phyloP scores from a whole-genome alignment of 2,329 filamentous ascomycete species.

The Knoxdaviesia capensis region DNA sequence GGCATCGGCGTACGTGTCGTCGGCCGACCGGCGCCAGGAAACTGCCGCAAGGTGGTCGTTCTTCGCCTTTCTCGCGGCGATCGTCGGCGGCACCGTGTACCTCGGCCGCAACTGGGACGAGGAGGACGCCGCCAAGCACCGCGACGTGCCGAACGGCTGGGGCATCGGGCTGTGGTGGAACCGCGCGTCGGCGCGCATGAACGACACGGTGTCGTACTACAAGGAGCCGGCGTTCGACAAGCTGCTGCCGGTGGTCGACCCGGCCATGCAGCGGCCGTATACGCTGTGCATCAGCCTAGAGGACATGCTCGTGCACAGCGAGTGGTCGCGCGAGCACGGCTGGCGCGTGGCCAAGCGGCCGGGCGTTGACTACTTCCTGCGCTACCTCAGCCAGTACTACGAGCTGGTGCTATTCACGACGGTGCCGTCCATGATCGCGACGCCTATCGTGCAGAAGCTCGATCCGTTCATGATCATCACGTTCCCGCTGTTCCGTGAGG shows the following conservation, averaged over 20 bases:
- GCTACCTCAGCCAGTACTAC: conserved; percentile 94
- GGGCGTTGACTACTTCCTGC: conserved; percentile 90
- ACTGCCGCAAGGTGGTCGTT: conserved; percentile 61
- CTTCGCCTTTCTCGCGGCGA: conserved; percentile 32
- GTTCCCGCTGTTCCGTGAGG: conserved; percentile 88
- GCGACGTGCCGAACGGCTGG: conserved; percentile 66
- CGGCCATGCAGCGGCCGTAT: conserved; percentile 66
- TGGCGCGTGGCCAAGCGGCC: conserved; percentile 92
- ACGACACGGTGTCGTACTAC: conserved; percentile 72
- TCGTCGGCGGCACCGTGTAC: conserved; percentile 44
- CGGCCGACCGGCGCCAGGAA: conserved; percentile 63
- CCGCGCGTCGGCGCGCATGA: conserved; percentile 55
- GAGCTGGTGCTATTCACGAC: conserved; percentile 92
- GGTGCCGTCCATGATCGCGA: conserved; percentile 64
- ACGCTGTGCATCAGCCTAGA: conserved; percentile 85
- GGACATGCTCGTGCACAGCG: conserved; percentile 82
- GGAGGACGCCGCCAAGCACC: conserved; percentile 49
- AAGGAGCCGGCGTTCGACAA: conserved; percentile 91
- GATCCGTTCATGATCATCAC: conserved; percentile 90
- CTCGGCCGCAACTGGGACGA: conserved; percentile 78
- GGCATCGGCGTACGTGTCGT: conserved; percentile 73
- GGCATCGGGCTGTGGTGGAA: conserved; percentile 55
- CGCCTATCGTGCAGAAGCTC: conserved; percentile 78
- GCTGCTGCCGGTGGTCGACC: conserved; percentile 66
- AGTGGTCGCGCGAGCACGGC: conserved; percentile 85